Evolutionary conservation across 2,329 filamentous ascomycete genomes (phyloP), one percentile per base, ranked within the genome.

Genomic region (Cytospora paraplurivora): DNA sequence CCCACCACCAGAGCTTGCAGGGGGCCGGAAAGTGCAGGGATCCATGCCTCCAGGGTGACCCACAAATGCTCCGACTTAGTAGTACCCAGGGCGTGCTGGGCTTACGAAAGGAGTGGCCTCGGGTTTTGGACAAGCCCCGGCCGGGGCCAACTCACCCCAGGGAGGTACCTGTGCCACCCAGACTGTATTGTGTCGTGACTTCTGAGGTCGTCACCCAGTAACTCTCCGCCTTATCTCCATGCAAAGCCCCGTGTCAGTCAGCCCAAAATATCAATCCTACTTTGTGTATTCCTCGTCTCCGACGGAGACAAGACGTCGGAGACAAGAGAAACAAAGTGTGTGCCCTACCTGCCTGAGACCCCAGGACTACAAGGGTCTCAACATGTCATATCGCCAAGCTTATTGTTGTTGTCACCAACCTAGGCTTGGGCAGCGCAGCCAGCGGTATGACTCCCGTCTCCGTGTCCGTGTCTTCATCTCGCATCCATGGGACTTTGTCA

Each of bases 101-200:
- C 63, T 65, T 49, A 65, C 63, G 62, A 62, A 65, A 59, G 54
- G 51, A 62, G 41, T 32, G 60, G 54, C 56, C 60, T 59, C 56
- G 63, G 64, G 64, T 63, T 66, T 66, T 63, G 64, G 38, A 58
- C 55, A 63, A 61, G 56, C 56, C 64, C 64, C 64, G 64, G 64
- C 61, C 64, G 64, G 61, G 56, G 56, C 34, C 53, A 61, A 59
- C 27, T 55, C 33, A 19, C 19, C 35, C 7, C 27, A 54, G 50
- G n/a, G 32, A 33, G 7, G 17, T 11, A 63, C 63, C 63, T 37
- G 19, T 33, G 7, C 44, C 63, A 52, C 60, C 62, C 63, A 49
- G 37, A 49, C 17, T 34, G 19, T 35, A 47, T 57, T 52, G 38
- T 11, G 50, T 19, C 17, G 60, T 38, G 59, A 65, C 60, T 38